Conservation (phyloP, 108 stramenopile species). For the Conticribra guillardii region DNA sequence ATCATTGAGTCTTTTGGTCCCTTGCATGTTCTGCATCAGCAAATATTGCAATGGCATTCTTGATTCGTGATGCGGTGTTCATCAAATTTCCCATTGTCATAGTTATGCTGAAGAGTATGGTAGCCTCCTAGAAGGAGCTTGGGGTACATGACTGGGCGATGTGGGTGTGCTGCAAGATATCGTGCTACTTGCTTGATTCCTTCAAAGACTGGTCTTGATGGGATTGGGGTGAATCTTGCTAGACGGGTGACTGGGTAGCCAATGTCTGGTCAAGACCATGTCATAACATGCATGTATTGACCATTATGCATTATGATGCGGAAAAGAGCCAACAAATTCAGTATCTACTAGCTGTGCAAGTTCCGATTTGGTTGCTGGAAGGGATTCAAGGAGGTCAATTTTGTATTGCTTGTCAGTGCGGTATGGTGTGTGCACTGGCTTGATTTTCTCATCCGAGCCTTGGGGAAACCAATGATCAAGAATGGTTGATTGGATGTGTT, state of each 20-base stretch:
- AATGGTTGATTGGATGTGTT: slow-evolving; percentile 1
- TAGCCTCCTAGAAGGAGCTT: not conserved
- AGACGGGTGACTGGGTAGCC: slow-evolving; percentile 7
- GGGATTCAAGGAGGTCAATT: slow-evolving; percentile 4
- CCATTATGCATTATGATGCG: slow-evolving; percentile 7
- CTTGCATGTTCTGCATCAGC: not conserved
- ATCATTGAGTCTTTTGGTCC: no score
- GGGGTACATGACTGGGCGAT: slow-evolving; percentile 17
- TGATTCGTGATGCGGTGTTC: not conserved
- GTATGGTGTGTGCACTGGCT: slow-evolving; percentile 17
- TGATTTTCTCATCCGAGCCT: not conserved
- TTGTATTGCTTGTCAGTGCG: slow-evolving; percentile 21
- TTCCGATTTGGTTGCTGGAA: slow-evolving; percentile 1
- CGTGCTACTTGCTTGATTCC: not conserved
- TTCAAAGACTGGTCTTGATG: slow-evolving; percentile 1
- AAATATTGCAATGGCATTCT: not conserved
- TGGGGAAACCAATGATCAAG: not conserved
- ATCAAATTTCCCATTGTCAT: slow-evolving; percentile 4
- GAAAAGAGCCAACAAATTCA: slow-evolving; percentile 4
- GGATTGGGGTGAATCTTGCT: slow-evolving; percentile 8
- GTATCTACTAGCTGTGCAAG: not conserved
- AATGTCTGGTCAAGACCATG: slow-evolving; percentile 23
- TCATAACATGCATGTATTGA: slow-evolving; percentile 13
- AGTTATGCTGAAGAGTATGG: not conserved
- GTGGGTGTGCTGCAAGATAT: slow-evolving; percentile 14